Conservation (phyloP, 805 yeast species). For the Kodamaea kaohsiungensis region DNA sequence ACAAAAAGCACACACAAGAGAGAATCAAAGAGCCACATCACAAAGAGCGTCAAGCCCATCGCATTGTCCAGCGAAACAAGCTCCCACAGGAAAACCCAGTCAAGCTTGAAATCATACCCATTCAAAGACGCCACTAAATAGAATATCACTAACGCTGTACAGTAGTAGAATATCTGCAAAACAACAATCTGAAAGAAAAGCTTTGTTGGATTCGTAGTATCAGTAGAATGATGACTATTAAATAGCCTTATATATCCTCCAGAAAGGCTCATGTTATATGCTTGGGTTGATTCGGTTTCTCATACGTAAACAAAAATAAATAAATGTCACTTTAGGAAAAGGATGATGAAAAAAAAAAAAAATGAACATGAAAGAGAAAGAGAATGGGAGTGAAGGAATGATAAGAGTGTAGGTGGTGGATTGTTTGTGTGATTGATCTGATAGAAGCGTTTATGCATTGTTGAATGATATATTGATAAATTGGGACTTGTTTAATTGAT, state of each 20-base stretch:
- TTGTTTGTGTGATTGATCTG: neutral
- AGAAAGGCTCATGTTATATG: slow-evolving; percentile 2
- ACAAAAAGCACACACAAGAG: slow-evolving; percentile 81
- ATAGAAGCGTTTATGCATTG: neutral
- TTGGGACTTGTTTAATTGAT: neutral
- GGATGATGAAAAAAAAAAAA: neutral
- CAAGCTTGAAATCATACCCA: slow-evolving; percentile 67
- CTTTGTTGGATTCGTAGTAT: slow-evolving; percentile 34
- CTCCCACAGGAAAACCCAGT: slow-evolving; percentile 82
- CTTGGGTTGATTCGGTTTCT: neutral
- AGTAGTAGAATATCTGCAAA: slow-evolving; percentile 76
- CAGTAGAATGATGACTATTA: slow-evolving; percentile 25
- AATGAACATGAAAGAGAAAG: neutral
- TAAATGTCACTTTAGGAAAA: neutral
- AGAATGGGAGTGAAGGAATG: neutral
- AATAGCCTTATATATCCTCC: slow-evolving; percentile 28
- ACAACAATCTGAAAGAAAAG: slow-evolving; percentile 68
- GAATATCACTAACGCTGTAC: slow-evolving; percentile 67
- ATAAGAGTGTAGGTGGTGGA: neutral
- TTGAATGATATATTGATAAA: neutral
- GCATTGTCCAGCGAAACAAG: slow-evolving; percentile 72
- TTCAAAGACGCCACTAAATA: slow-evolving; percentile 63
- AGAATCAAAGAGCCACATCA: slow-evolving; percentile 82
- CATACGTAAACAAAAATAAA: neutral
- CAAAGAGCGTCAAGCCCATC: slow-evolving; percentile 71